phyloP scores from a whole-genome alignment of 306 rosid species.

The Cucurbita argyrosperma region DNA sequence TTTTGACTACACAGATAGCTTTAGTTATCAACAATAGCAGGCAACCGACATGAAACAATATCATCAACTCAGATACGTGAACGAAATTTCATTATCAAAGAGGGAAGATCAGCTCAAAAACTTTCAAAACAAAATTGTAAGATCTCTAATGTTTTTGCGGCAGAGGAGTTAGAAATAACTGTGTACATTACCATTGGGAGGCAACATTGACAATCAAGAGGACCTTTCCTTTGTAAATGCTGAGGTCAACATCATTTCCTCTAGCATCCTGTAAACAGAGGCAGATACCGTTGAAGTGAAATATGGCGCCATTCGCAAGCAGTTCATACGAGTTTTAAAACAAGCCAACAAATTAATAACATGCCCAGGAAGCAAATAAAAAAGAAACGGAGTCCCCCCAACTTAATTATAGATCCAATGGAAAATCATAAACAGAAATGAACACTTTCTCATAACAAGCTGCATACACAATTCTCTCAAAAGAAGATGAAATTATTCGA shows the following conservation, averaged over 20 bases:
- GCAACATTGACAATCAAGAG: slow-evolving; percentile 93
- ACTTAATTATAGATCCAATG: background rate
- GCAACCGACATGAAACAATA: background rate
- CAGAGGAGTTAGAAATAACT: background rate
- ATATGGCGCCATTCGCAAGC: background rate
- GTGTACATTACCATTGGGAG: slow-evolving; percentile 59
- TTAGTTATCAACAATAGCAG: background rate
- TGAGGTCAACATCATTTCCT: slow-evolving; percentile 77
- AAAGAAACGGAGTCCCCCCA: background rate
- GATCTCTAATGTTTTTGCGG: background rate
- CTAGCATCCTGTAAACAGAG: slow-evolving; percentile 57
- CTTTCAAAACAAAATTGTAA: background rate
- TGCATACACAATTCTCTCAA: background rate
- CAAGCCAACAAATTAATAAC: background rate
- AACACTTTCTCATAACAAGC: background rate
- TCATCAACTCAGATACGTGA: background rate
- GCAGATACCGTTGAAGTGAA: background rate
- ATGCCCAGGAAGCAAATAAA: background rate
- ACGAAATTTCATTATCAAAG: too few relatives aligned
- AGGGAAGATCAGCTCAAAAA: background rate
- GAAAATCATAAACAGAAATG: background rate
- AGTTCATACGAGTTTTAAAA: background rate
- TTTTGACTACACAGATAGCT: background rate
- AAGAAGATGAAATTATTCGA: background rate
- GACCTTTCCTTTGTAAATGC: slow-evolving; percentile 71